Percentiles rank a stretch among this genome's conserved stretches.
phyloP scores from a whole-genome alignment of 2,329 filamentous ascomycete genomes.

The Chalaropsis ovoidea region DNA sequence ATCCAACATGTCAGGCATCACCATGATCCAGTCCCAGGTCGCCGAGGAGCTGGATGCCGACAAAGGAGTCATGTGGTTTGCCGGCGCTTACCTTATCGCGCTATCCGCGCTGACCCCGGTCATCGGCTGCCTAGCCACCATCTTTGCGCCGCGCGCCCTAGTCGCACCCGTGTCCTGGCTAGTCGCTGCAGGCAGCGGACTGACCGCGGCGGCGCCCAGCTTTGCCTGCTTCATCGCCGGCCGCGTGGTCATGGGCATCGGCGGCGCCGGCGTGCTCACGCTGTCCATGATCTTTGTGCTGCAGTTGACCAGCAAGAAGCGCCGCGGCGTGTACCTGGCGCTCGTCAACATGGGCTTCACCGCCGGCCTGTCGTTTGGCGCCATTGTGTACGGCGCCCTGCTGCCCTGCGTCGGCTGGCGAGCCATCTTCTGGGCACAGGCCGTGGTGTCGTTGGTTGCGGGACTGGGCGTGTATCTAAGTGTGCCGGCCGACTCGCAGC shows the following conservation, averaged over 20 bases:
- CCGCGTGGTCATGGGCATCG: constrained; percentile 56
- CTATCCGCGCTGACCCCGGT: constrained; percentile 57
- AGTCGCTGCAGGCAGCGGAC: constrained; percentile 51
- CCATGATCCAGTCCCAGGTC: constrained; percentile 68
- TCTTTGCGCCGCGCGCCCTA: constrained; percentile 60
- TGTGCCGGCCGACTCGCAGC: constrained; percentile 41
- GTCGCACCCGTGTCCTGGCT: constrained; percentile 50
- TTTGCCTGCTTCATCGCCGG: constrained; percentile 58
- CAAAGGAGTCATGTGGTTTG: constrained; percentile 68
- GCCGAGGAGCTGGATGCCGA: constrained; percentile 66
- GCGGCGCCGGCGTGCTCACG: constrained; percentile 61
- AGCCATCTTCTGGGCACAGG: constrained; percentile 62
- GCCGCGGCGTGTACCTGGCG: constrained; percentile 63
- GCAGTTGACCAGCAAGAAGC: constrained; percentile 57
- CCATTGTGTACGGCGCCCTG: constrained; percentile 57
- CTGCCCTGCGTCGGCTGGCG: constrained; percentile 46
- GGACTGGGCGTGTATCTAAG: constrained; percentile 54
- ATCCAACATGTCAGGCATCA: constrained; percentile 68
- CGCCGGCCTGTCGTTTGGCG: constrained; percentile 59
- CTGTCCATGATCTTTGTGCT: constrained; percentile 65
- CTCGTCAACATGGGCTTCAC: constrained; percentile 65
- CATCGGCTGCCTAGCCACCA: constrained; percentile 58
- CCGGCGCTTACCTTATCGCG: constrained; percentile 58
- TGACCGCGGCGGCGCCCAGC: constrained; percentile 51
- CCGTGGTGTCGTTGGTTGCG: constrained; percentile 51